Percentiles rank a stretch among this genome's conserved stretches.
Conservation (phyloP, 805 yeast genomes). For the Yamadazyma kitorensis region DNA sequence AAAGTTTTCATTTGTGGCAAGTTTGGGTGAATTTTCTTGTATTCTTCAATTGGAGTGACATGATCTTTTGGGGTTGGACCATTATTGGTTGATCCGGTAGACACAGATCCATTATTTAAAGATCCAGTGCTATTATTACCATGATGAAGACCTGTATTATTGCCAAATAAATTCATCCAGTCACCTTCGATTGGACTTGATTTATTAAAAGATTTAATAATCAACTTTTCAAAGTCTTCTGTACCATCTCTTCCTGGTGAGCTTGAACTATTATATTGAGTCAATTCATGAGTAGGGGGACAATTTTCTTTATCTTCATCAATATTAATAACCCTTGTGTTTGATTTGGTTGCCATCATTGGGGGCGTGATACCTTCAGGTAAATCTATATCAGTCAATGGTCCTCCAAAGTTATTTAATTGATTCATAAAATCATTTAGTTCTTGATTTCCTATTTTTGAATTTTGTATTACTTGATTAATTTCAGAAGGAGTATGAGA, state of each 20-base stretch:
- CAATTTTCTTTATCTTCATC: constrained; percentile 37
- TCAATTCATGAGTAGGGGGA: constrained; percentile 20
- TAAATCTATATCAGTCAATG: constrained; percentile 45
- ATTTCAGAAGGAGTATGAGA: constrained; percentile 38
- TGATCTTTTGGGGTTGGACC: constrained; percentile 41
- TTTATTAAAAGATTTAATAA: constrained; percentile 28
- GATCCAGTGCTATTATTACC: background rate
- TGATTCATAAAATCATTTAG: constrained; percentile 41
- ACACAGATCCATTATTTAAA: too few relatives aligned
- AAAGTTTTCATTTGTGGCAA: constrained; percentile 32
- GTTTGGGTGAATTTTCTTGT: constrained; percentile 19
- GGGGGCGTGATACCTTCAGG: constrained; percentile 42
- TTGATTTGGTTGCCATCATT: constrained; percentile 53
- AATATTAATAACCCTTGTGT: constrained; percentile 52
- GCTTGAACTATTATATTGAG: constrained; percentile 13
- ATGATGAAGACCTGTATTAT: background rate
- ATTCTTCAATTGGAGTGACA: constrained; percentile 13
- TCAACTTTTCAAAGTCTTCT: constrained; percentile 24
- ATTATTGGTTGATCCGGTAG: background rate
- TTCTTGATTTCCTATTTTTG: constrained; percentile 29
- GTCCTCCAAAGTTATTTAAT: constrained; percentile 41
- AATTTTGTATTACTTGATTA: constrained; percentile 34
- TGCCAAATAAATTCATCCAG: constrained; percentile 43
- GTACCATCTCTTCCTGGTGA: constrained; percentile 15
- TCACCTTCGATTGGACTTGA: constrained; percentile 39